These are phyloP conservation scores for Cylindrodendrum hubeiense DNA, from an alignment of 2,329 filamentous ascomycete species.

Conservation along the genomic window DNA sequence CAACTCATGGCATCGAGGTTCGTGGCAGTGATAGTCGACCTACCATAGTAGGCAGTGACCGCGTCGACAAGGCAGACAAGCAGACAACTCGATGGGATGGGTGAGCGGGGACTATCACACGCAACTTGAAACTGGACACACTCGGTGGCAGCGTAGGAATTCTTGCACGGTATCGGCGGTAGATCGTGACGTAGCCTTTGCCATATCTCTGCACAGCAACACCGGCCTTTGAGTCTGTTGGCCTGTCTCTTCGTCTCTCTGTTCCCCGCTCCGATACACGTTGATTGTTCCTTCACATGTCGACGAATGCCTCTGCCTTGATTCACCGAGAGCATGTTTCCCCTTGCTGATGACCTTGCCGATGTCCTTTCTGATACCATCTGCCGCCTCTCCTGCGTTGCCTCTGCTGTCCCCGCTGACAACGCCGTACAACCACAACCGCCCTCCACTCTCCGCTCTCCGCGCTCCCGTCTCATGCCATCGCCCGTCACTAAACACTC, in stretches of 20 bases:
- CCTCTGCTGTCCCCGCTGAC: constrained; percentile 1
- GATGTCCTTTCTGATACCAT: neutral
- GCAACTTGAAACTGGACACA: neutral
- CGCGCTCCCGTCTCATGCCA: neutral
- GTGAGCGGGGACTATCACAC: neutral
- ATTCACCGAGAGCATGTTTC: neutral
- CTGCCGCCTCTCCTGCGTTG: neutral
- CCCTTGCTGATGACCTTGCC: too few species aligned
- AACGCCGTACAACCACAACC: constrained; percentile 10
- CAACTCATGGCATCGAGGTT: neutral
- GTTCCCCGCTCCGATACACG: neutral
- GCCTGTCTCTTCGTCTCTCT: neutral
- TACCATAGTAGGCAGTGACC: neutral
- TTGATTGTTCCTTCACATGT: neutral
- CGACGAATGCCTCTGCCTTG: neutral
- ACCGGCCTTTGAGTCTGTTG: neutral
- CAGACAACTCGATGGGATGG: neutral
- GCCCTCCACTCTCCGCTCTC: neutral
- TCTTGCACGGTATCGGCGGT: neutral
- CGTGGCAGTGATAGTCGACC: neutral
- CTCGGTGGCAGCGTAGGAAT: neutral
- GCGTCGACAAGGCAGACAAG: neutral
- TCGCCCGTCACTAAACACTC: constrained; percentile 7
- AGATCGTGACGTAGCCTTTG: constrained; percentile 6
- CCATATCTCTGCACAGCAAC: neutral